A percentile compares a stretch with the other conserved stretches of the same genome.
Evolutionary conservation across 371 early-diverging fungal species (phyloP).

Genomic region (Lichtheimia hyalospora): DNA sequence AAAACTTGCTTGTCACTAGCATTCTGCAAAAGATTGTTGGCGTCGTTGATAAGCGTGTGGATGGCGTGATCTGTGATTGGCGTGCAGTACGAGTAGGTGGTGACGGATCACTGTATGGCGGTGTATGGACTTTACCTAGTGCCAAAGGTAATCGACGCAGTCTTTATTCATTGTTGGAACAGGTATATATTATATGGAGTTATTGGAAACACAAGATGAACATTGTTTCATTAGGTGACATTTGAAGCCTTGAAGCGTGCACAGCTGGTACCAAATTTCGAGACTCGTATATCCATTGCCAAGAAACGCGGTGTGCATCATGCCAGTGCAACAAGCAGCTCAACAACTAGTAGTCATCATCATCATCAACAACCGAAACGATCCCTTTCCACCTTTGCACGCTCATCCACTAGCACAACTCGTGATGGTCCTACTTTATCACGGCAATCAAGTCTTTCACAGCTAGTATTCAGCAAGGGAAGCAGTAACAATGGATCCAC

Average conservation of each 20-base stretch:
- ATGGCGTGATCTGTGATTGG: slow-evolving; percentile 53
- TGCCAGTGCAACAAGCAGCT: slow-evolving; percentile 13
- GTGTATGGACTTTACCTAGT: slow-evolving; percentile 45
- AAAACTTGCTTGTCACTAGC: slow-evolving; percentile 48
- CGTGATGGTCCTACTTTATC: slow-evolving; percentile 12
- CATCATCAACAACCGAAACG: slow-evolving; percentile 16
- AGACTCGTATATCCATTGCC: slow-evolving; percentile 48
- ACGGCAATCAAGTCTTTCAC: slow-evolving; percentile 28
- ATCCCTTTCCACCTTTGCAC: slow-evolving; percentile 13
- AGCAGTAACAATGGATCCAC: slow-evolving; percentile 11
- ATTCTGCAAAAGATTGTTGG: slow-evolving; percentile 51
- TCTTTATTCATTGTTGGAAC: slow-evolving; percentile 45
- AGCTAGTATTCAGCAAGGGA: slow-evolving; percentile 36
- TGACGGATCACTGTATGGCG: slow-evolving; percentile 45
- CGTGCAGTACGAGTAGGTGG: slow-evolving; percentile 45
- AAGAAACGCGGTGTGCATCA: slow-evolving; percentile 40
- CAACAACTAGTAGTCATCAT: slow-evolving; percentile 7
- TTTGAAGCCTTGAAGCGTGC: slow-evolving; percentile 54
- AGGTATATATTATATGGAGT: slow-evolving; percentile 12
- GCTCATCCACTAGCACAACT: slow-evolving; percentile 10
- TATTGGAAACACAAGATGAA: neutral
- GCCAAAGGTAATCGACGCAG: slow-evolving; percentile 40
- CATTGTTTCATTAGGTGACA: slow-evolving; percentile 22
- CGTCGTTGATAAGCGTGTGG: slow-evolving; percentile 48
- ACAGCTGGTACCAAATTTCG: slow-evolving; percentile 52